Percentiles rank a stretch among this genome's conserved stretches.
Evolutionary conservation across 176 grass and related monocot genomes (phyloP).

Genomic region (Microstegium vimineum): DNA sequence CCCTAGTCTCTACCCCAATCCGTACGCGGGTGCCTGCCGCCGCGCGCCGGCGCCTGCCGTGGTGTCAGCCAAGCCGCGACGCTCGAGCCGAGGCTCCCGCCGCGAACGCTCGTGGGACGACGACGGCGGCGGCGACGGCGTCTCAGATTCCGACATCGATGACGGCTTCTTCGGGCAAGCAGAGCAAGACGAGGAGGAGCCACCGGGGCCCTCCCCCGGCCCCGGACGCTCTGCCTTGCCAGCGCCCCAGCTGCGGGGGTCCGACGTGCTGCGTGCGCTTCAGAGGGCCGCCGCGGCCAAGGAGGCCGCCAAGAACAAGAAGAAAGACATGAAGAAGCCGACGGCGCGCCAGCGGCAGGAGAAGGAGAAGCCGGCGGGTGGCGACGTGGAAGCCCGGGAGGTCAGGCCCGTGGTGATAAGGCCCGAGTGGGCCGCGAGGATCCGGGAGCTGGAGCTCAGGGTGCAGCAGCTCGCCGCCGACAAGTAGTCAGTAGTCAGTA

Average conservation of each 20-base stretch:
- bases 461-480: slow-evolving; percentile 29
- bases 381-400: background rate
- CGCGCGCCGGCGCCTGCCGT: background rate
- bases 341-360: background rate
- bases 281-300: slow-evolving; percentile 39
- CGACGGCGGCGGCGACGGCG: background rate
- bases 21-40: background rate
- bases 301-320: slow-evolving; percentile 42
- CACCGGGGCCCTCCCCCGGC: background rate
- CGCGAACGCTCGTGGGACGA: slow-evolving; percentile 22
- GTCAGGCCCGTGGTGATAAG: slow-evolving; percentile 44
- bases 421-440: slow-evolving; percentile 40
- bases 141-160: slow-evolving; percentile 24
- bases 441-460: slow-evolving; percentile 42
- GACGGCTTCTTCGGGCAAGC: slow-evolving; percentile 30
- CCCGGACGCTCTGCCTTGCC: background rate
- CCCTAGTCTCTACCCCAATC: background rate
- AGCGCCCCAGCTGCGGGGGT: slow-evolving; percentile 33
- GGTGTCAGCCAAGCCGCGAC: slow-evolving; percentile 17
- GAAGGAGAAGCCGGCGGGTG: background rate
- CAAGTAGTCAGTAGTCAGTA: background rate
- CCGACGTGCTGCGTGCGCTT: slow-evolving; percentile 50
- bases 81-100: background rate
- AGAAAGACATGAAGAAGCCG: background rate
- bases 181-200: background rate